Evolutionary conservation across 148 eudicot species (phyloP).

Genomic region (Rhododendron williamsianum): DNA sequence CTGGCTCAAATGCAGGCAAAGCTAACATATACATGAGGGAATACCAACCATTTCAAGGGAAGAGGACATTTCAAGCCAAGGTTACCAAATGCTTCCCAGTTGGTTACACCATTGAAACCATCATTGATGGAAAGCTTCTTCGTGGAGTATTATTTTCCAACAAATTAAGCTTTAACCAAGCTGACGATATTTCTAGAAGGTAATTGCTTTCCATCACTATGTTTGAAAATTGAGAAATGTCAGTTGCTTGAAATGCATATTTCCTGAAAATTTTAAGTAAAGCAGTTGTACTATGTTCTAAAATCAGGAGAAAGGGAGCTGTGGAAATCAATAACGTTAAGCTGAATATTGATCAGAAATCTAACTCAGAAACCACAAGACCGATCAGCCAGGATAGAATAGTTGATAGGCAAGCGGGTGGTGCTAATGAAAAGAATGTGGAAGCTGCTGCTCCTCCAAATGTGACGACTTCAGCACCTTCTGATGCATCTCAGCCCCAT

Average conservation of each 20-base stretch:
- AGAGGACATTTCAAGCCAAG: conserved; percentile 83
- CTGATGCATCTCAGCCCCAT: conserved; percentile 26
- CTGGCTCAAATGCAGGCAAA: conserved; percentile 40
- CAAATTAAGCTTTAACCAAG: conserved; percentile 23
- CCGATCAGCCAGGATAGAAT: conserved; percentile 9
- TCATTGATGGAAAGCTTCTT: conserved; percentile 81
- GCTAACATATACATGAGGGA: conserved; percentile 54
- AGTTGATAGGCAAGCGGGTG: conserved; percentile 16
- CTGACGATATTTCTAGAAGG: conserved; percentile 37
- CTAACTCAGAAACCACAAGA: conserved; percentile 24
- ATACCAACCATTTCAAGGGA: conserved; percentile 61
- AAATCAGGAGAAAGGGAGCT: conserved; percentile 41
- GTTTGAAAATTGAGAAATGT: background rate
- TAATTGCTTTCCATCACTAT: conserved; percentile 8
- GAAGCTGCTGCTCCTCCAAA: conserved; percentile 29
- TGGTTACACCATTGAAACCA: conserved; percentile 70
- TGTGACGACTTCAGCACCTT: conserved; percentile 25
- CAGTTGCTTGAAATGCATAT: background rate
- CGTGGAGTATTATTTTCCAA: conserved; percentile 79
- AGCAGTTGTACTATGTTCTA: background rate
- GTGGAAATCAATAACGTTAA: conserved; percentile 24
- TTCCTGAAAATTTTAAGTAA: background rate
- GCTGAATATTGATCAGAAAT: conserved; percentile 30
- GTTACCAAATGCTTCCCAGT: conserved; percentile 51
- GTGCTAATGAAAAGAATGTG: conserved; percentile 12